Evolutionary conservation across 495 filamentous ascomycete genomes (phyloP).

Genomic region (Endocarpon pusillum): DNA sequence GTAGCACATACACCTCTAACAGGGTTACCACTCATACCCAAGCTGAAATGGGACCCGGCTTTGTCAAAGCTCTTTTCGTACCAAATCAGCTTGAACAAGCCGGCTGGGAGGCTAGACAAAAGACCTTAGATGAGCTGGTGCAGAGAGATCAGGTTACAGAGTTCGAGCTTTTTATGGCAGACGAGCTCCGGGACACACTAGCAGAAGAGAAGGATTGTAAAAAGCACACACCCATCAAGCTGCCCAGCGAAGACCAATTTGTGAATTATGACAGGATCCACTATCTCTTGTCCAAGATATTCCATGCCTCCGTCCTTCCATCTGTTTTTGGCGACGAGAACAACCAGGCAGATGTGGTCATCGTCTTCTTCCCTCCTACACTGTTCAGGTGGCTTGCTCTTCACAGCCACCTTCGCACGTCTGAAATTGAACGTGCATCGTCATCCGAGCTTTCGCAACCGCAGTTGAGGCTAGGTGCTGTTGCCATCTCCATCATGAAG

Average conservation of each 20-base stretch:
- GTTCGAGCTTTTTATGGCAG: slow-evolving; percentile 38
- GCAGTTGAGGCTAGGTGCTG: neutral
- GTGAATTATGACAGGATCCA: slow-evolving; percentile 27
- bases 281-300: slow-evolving; percentile 38
- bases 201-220: slow-evolving; percentile 5
- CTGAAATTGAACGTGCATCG: slow-evolving; percentile 33
- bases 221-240: neutral
- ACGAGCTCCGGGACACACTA: slow-evolving; percentile 8
- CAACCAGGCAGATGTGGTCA: slow-evolving; percentile 5
- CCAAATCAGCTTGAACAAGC: too few relatives aligned
- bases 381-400: slow-evolving; percentile 43
- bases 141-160: slow-evolving; percentile 22
- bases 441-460: too few relatives aligned
- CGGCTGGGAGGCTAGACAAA: slow-evolving; percentile 5
- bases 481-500: neutral
- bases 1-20: too few relatives aligned
- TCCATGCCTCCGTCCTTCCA: slow-evolving; percentile 9
- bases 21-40: too few relatives aligned
- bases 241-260: slow-evolving; percentile 13
- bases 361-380: slow-evolving; percentile 29
- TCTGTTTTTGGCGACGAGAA: slow-evolving; percentile 4
- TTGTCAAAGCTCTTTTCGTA: too few relatives aligned
- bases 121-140: slow-evolving; percentile 27
- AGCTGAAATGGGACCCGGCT: too few relatives aligned
- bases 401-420: slow-evolving; percentile 41